Evolutionary conservation across 2,329 filamentous ascomycete species (phyloP).

Genomic region (Didymella pomorum): DNA sequence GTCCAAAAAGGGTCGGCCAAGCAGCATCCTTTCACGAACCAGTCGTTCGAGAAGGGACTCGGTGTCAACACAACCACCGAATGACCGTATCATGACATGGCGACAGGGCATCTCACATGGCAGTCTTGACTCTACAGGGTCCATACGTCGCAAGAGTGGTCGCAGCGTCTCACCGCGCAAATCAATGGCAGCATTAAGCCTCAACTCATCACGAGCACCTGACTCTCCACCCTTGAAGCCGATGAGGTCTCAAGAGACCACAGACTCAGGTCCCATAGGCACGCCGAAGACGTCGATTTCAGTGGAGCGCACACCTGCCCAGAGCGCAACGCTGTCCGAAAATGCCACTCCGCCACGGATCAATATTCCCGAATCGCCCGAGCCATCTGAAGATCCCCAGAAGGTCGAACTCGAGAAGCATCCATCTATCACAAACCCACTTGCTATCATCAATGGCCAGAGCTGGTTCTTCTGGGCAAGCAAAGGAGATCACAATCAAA

Average conservation of each 20-base stretch:
- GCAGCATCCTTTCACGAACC: conserved; percentile 66
- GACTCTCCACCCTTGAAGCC: conserved; percentile 34
- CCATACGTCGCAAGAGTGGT: conserved; percentile 32
- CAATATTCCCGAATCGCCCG: neutral
- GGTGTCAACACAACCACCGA: conserved; percentile 58
- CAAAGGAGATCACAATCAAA: neutral
- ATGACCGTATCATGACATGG: conserved; percentile 89
- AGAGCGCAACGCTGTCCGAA: conserved; percentile 24
- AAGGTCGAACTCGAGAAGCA: neutral
- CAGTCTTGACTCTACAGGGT: conserved; percentile 54
- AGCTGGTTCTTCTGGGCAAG: conserved; percentile 62
- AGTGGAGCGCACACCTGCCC: conserved; percentile 23
- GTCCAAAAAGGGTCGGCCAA: conserved; percentile 59
- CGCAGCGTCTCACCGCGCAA: conserved; percentile 61
- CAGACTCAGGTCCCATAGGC: conserved; percentile 24
- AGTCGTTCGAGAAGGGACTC: conserved; percentile 57
- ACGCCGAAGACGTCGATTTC: conserved; percentile 36
- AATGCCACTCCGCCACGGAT: conserved; percentile 1
- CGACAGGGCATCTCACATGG: conserved; percentile 71
- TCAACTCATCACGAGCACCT: conserved; percentile 22
- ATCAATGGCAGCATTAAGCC: conserved; percentile 40
- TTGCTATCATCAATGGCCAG: conserved; percentile 60
- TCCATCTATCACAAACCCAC: conserved; percentile 48
- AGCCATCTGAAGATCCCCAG: neutral
- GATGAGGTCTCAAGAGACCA: conserved; percentile 20